phyloP scores from a whole-genome alignment of 2,329 filamentous ascomycete species.

The Tetracladium maxilliforme region DNA sequence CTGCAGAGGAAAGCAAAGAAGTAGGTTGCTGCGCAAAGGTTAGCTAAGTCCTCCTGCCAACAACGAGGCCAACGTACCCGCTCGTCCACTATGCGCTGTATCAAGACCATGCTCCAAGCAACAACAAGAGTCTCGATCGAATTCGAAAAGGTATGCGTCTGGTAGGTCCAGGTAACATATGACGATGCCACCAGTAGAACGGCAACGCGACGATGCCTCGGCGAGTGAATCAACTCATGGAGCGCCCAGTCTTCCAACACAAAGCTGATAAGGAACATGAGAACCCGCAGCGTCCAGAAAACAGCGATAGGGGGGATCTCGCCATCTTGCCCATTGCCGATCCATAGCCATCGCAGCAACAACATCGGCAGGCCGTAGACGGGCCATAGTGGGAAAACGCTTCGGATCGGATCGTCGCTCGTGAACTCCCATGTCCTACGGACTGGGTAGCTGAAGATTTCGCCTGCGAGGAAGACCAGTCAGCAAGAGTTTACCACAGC shows the following conservation, averaged over 20 bases:
- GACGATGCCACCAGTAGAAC: slow-evolving; percentile 83
- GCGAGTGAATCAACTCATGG: slow-evolving; percentile 72
- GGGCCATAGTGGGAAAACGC: slow-evolving; percentile 92
- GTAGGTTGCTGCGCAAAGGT: slow-evolving; percentile 44
- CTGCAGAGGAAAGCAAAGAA: slow-evolving; percentile 58
- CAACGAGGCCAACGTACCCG: slow-evolving; percentile 39
- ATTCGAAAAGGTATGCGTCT: slow-evolving; percentile 97
- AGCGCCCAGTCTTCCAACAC: slow-evolving; percentile 97
- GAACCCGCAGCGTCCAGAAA: slow-evolving; percentile 74
- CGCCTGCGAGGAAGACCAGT: slow-evolving; percentile 36
- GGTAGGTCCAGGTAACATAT: slow-evolving; percentile 97
- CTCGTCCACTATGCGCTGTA: slow-evolving; percentile 68
- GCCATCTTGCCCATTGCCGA: slow-evolving; percentile 63
- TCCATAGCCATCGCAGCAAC: slow-evolving; percentile 82
- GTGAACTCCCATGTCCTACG: slow-evolving; percentile 95
- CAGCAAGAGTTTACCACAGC: slow-evolving; percentile 6
- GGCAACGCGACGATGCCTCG: slow-evolving; percentile 52
- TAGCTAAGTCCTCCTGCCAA: slow-evolving; percentile 1
- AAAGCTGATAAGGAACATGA: slow-evolving; percentile 94
- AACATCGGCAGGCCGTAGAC: slow-evolving; percentile 91
- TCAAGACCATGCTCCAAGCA: slow-evolving; percentile 83
- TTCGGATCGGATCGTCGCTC: slow-evolving; percentile 74
- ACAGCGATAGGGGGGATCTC: slow-evolving; percentile 72
- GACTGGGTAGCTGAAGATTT: slow-evolving; percentile 85
- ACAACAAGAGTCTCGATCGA: slow-evolving; percentile 89